Evolutionary conservation across 495 filamentous ascomycete species (phyloP).

Genomic region (Neurospora sp.): DNA sequence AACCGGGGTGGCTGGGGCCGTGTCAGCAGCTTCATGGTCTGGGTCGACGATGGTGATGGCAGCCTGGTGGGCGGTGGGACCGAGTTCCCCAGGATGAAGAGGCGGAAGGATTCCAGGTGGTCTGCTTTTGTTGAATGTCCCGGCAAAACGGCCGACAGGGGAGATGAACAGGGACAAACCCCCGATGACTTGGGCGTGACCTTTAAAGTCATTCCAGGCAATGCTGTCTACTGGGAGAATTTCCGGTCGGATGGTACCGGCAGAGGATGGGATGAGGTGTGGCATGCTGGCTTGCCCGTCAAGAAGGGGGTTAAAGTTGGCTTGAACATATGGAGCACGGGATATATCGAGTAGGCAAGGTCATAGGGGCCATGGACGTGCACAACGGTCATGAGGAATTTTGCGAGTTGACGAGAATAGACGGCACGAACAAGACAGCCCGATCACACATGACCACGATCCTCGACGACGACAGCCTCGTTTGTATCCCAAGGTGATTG

Average conservation of each 20-base stretch:
- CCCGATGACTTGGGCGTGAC: constrained; percentile 19
- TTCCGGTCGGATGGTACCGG: constrained; percentile 35
- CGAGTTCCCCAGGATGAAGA: constrained; percentile 29
- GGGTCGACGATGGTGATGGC: constrained; percentile 25
- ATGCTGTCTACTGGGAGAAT: constrained; percentile 43
- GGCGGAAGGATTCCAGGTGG: constrained; percentile 24
- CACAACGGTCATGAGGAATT: not conserved
- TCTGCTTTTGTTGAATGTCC: constrained; percentile 35
- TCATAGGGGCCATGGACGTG: not conserved
- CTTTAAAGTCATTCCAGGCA: constrained; percentile 33
- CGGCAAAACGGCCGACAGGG: not conserved
- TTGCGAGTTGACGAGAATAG: not conserved
- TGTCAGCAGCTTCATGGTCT: constrained; percentile 39
- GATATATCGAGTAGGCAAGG: constrained; percentile 11
- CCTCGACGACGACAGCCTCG: not conserved
- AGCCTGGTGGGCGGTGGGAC: constrained; percentile 33
- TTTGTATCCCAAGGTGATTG: not conserved
- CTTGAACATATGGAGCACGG: constrained; percentile 41
- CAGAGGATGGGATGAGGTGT: constrained; percentile 35
- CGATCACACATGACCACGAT: not conserved
- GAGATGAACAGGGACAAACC: not conserved
- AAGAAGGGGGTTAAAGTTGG: constrained; percentile 33
- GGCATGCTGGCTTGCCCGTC: constrained; percentile 39
- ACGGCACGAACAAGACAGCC: not conserved
- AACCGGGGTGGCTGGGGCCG: constrained; percentile 33